Percentiles rank a stretch among this genome's conserved stretches.
phyloP scores from a whole-genome alignment of 2,329 filamentous ascomycete genomes.

The Elsinoe fawcettii region DNA sequence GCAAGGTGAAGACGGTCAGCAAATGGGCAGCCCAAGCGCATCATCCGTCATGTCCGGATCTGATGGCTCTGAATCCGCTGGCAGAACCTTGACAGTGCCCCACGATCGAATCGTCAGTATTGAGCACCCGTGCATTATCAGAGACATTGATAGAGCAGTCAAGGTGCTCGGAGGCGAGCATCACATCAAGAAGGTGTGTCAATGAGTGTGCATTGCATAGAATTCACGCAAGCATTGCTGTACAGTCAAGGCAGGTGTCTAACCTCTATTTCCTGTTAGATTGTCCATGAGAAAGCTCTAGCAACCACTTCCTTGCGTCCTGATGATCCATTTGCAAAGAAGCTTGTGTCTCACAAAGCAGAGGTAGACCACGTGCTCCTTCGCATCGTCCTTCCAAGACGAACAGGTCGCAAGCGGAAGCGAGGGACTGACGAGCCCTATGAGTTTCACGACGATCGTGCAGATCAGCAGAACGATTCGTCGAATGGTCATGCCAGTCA shows the following conservation, averaged over 20 bases:
- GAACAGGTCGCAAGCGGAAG: constrained; percentile 80
- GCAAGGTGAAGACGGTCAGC: background rate
- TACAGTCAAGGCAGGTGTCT: constrained; percentile 11
- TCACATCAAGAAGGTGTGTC: constrained; percentile 46
- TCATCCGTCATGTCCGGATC: constrained; percentile 13
- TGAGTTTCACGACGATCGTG: constrained; percentile 4
- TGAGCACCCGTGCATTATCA: constrained; percentile 60
- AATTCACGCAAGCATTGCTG: constrained; percentile 1
- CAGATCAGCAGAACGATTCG: background rate
- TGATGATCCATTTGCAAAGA: constrained; percentile 69
- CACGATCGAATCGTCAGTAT: constrained; percentile 49
- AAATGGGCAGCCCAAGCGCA: background rate
- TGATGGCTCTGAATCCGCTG: constrained; percentile 12
- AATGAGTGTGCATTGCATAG: background rate
- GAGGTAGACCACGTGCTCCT: constrained; percentile 76
- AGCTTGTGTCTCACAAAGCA: constrained; percentile 67
- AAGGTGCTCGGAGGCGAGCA: constrained; percentile 52
- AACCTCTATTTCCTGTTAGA: constrained; percentile 8
- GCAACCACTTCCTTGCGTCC: constrained; percentile 67
- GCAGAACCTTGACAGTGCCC: constrained; percentile 27
- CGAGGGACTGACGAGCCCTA: constrained; percentile 60
- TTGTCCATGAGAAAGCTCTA: constrained; percentile 13
- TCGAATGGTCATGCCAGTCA: background rate
- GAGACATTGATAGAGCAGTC: constrained; percentile 56
- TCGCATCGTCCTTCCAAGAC: constrained; percentile 76